Evolutionary conservation across 129 eudicot genomes (phyloP), one percentile per base, ranked within the genome.

Genomic region (Ambrosia artemisiifolia): DNA sequence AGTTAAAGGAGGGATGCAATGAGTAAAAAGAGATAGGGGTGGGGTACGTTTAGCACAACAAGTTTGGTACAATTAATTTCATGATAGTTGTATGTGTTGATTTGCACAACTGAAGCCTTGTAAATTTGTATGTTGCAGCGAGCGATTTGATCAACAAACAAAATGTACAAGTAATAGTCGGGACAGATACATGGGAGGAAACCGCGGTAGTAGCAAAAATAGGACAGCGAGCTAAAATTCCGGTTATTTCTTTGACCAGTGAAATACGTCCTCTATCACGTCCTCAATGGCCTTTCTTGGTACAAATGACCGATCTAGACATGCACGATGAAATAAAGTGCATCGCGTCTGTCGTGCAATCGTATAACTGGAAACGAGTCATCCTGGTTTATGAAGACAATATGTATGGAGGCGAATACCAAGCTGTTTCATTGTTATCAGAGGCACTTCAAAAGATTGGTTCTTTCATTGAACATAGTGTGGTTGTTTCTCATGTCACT

Each of bases 251-350:
- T 61, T 75, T 63, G 5, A 80, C 78, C 12, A 7, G 40, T 12
- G 65, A 38, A 33, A 71, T 71, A 51, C 64, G 8, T 32, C 72
- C 79, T 19, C 30, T 62, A 40, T 63, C 70, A 13, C 80, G 38
- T 11, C 78, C 35, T 55, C 80, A 69, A 69, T 87, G 92, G 92
- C 88, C 88, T 54, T 84, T 81, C 46, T 43, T 84, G 71, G 69
- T 87, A 51, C 88, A 84, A 60, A 87, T 83, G 84, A 61, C 79
- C 9, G 42, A 75, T 50, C 40, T 71, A 51, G 63, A 73, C 56
- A 72, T 64, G 33, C 72, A 65, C 0, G 72, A 75, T 11, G 86
- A 86, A 69, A 69, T 86, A 71, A 69, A 20, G 14, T 63, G 86
- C 40, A 75, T 81, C 28, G 48, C 79, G 28, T 74, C 82, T 46